Base-by-base conservation (phyloP, 2,329 filamentous ascomycete genomes). In the Thelonectria blattea region DNA sequence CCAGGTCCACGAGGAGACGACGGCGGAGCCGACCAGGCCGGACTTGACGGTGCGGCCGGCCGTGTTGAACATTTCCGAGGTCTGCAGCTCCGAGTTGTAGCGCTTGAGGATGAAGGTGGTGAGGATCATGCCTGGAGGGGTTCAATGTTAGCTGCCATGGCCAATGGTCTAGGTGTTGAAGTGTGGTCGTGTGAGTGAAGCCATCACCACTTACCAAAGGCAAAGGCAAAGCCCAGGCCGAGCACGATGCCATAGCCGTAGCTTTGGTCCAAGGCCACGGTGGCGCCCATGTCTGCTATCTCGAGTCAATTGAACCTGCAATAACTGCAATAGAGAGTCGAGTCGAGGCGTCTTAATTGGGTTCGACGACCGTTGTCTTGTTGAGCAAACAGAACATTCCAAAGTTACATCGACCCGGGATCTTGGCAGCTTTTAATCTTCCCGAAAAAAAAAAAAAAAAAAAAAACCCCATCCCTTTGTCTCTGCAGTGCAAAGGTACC, bases 1-100 rank as follows among this genome's bases (percentile, higher is more conserved):
- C 92, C 92, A 96, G 0, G 93, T 96, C 93, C 93, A 97, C 5
- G 90, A 93, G 15, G 90, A 93, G 3, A 96, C 92, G n/a, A 97
- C 93, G 15, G 92, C 93, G 5, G 91, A 91, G 11, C 91, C 91
- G 1, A 96, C 92, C 14, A 97, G 82, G 45, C 93, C 93, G 9
- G 91, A 93, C 73, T 96, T 97, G 66, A 97, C 91, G 1, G 91
- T 93, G 63, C 93, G 84, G 17, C 92, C 92, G 51, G 93, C 93
- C 0, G 93, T 96, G 65, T 85, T 93, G 81, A 97, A 97, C 86
- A 93, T 95, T 78, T 97, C 93, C 0, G 91, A 93, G 0, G 93
- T 97, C 75, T 96, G 92, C 3, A 93, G 80, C 74, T 95, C 92
- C 51, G 76, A 74, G 67, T 78, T 79, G 68, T 77, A 86, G 72